These are phyloP conservation scores for Mycena leptocephala DNA, from an alignment of 768 basidiomycete genomes.

Conservation along the genomic window DNA sequence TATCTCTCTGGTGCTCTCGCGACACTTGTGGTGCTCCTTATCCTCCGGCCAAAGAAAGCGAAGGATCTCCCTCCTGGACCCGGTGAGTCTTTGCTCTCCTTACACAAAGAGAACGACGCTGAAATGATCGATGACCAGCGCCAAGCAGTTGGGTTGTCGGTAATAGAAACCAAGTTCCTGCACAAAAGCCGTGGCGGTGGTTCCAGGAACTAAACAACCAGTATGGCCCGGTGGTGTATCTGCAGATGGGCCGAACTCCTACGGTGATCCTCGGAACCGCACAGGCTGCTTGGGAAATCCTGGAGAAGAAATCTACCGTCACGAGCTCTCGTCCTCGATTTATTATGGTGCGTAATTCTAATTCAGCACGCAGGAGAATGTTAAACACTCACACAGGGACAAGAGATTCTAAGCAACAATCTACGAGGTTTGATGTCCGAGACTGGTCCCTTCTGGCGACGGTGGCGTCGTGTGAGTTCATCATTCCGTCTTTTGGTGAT, in stretches of 20 bases:
- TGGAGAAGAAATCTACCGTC: constrained; percentile 65
- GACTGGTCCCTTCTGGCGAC: constrained; percentile 61
- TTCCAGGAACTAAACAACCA: constrained; percentile 63
- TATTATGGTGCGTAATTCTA: constrained; percentile 53
- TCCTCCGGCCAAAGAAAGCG: constrained; percentile 22
- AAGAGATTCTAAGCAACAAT: constrained; percentile 63
- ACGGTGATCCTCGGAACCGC: constrained; percentile 61
- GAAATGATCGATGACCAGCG: not conserved
- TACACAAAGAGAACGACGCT: not conserved
- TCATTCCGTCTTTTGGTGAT: not conserved
- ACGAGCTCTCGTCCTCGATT: constrained; percentile 67
- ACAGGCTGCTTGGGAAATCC: constrained; percentile 62
- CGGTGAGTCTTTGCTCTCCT: not conserved
- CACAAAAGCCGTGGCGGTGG: constrained; percentile 63
- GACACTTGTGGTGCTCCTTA: not conserved
- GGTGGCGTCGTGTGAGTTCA: constrained; percentile 60
- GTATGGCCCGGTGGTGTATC: constrained; percentile 52
- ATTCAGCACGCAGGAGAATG: not conserved
- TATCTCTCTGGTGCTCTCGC: constrained; percentile 4
- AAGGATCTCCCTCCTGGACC: constrained; percentile 35
- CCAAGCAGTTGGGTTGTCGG: constrained; percentile 50
- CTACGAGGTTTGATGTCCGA: constrained; percentile 63
- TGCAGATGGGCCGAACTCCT: constrained; percentile 5
- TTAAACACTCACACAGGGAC: constrained; percentile 44
- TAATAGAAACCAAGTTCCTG: constrained; percentile 62